phyloP scores from a whole-genome alignment of 2,329 filamentous ascomycete genomes.

The Biscogniauxia mediterranea region DNA sequence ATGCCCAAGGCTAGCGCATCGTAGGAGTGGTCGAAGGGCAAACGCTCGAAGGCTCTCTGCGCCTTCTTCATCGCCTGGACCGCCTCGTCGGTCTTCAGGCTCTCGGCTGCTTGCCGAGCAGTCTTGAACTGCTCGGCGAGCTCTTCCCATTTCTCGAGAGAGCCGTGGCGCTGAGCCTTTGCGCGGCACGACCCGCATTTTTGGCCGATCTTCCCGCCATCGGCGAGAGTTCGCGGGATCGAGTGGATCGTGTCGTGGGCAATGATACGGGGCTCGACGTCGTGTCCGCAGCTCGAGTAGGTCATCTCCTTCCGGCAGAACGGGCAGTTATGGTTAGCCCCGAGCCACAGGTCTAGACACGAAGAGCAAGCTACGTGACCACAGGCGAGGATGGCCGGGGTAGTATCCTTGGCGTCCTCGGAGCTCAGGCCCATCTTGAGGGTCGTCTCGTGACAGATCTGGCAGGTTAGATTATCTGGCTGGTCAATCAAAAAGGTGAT shows the following conservation, averaged over 20 bases:
- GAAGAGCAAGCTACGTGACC: conserved; percentile 34
- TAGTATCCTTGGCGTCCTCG: background rate
- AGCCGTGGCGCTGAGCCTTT: background rate
- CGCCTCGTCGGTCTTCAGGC: conserved; percentile 10
- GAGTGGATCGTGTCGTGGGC: conserved; percentile 30
- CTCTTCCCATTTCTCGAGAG: conserved; percentile 7
- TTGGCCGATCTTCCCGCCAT: conserved; percentile 28
- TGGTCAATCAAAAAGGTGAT: conserved; percentile 29
- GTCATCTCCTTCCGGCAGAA: conserved; percentile 34
- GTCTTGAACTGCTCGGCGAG: conserved; percentile 11
- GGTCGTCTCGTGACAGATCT: conserved; percentile 22
- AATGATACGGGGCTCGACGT: conserved; percentile 25
- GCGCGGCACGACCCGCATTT: conserved; percentile 19
- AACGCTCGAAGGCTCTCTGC: conserved; percentile 16
- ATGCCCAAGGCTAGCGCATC: background rate
- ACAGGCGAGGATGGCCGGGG: conserved; percentile 35
- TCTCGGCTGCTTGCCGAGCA: conserved; percentile 10
- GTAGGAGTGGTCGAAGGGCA: conserved; percentile 7
- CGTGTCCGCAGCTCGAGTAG: conserved; percentile 33
- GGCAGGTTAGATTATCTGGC: conserved; percentile 22
- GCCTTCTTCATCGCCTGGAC: conserved; percentile 9
- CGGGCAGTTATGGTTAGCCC: conserved; percentile 28
- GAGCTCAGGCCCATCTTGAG: conserved; percentile 13
- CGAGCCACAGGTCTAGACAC: conserved; percentile 32
- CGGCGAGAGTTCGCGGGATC: conserved; percentile 34